Percentiles rank a stretch among this genome's conserved stretches.
These are phyloP conservation scores for Coemansia linderi DNA, from an alignment of 371 early-diverging fungal species.

Conservation along the genomic window DNA sequence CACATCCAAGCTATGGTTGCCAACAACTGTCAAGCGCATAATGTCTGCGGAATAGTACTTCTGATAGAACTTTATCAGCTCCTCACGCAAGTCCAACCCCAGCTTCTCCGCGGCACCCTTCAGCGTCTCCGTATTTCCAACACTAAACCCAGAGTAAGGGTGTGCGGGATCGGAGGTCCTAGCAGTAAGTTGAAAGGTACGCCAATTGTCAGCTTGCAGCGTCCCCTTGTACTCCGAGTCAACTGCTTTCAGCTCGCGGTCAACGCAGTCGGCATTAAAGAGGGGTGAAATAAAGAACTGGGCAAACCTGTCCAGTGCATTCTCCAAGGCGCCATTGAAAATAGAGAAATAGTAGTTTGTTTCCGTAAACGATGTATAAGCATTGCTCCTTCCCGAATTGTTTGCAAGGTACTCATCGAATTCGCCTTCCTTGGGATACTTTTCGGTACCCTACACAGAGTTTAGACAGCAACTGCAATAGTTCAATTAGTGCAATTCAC, in stretches of 20 bases:
- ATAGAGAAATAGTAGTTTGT: conserved; percentile 97
- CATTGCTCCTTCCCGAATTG: conserved; percentile 94
- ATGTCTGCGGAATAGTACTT: conserved; percentile 91
- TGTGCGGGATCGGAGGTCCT: conserved; percentile 76
- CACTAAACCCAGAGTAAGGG: conserved; percentile 86
- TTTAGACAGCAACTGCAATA: background rate
- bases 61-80: conserved; percentile 86
- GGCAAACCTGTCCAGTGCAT: conserved; percentile 91
- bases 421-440: conserved; percentile 90
- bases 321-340: conserved; percentile 79
- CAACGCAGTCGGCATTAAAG: conserved; percentile 85
- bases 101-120: conserved; percentile 66
- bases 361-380: conserved; percentile 85
- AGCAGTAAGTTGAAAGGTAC: conserved; percentile 83
- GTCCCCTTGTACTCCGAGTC: conserved; percentile 67
- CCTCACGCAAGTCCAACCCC: conserved; percentile 81
- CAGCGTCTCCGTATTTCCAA: conserved; percentile 84
- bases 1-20: conserved; percentile 84
- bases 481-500: too few species aligned
- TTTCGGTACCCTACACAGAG: conserved; percentile 57
- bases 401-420: conserved; percentile 57
- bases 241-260: conserved; percentile 83
- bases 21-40: conserved; percentile 89
- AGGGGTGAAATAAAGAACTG: conserved; percentile 92
- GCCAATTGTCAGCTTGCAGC: conserved; percentile 82